Base-by-base conservation (phyloP, 352 stramenopile species). In the Phytophthora ohioensis region DNA sequence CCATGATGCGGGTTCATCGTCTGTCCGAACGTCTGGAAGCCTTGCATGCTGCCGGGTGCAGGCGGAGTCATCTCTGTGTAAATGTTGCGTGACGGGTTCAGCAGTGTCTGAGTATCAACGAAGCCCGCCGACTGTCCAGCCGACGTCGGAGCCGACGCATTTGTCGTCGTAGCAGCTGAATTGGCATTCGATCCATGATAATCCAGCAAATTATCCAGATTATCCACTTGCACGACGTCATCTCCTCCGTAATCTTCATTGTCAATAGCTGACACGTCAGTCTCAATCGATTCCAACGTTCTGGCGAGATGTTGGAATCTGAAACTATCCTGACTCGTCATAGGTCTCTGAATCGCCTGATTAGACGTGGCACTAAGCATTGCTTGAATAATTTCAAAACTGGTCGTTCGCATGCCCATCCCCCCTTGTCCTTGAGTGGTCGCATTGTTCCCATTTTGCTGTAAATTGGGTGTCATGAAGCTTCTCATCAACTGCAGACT, bases 351-450 rank as follows among this genome's bases (percentile, higher is more conserved):
- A 59, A 95, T 93, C 15, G 82, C 86, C 53, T 91, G 80, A 67
- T 95, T 95, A 38, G 85, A 92, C 21, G 82, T 94, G 13, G 88
- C 86, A 55, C 93, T 95, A 32, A 95, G 81, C 81, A 95, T 95
- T 31, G 86, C 87, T 70, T 95, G 88, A 52, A 95, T 93, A 57
- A 95, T 92, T 67, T 95, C 88, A 39, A 95, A 95, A 63, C 88
- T 95, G 38, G 87, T 95, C 0, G 87, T 95, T 36, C 88, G 85
- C 15, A 48, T 83, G 2, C 85, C 86, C 87, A 94, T 79, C 0
- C 72, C 68, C n/a, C 64, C 53, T 9, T 56, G 45, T 11, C 43
- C 32, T 3, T 36, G 39, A 12, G 42, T 21, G 38, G 21, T 61
- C 0, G 52, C 27, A 46, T 42, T 60, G 0, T 38, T 42, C 4